These are phyloP conservation scores for Ustilago xerochloae DNA, from an alignment of 1,284 basidiomycete species.

Conservation along the genomic window DNA sequence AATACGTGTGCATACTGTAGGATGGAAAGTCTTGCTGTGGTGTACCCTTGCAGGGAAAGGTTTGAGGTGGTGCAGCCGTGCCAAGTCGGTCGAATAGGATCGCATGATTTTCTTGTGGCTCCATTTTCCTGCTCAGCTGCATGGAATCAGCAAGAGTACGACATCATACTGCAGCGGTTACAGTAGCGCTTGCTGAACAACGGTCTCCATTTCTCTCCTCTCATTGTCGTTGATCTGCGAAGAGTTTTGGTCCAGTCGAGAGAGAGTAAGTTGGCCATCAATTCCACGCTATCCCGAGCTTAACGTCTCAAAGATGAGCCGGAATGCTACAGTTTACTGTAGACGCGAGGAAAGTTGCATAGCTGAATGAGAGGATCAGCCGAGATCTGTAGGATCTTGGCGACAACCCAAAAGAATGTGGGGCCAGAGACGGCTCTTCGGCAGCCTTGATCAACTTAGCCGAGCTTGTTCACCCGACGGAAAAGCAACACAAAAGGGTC, in stretches of 20 bases:
- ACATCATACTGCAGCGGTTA: conserved; percentile 8
- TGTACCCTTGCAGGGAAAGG: background rate
- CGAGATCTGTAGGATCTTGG: background rate
- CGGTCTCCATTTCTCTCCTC: too few species aligned
- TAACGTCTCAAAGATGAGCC: too few species aligned
- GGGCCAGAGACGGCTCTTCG: background rate
- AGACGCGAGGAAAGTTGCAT: too few species aligned
- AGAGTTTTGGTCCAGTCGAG: too few species aligned
- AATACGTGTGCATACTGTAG: background rate
- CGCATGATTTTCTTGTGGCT: conserved; percentile 7
- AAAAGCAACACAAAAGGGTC: background rate
- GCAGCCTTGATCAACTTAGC: background rate
- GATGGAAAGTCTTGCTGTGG: background rate
- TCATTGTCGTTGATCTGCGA: too few species aligned
- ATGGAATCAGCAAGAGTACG: background rate
- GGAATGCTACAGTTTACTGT: too few species aligned
- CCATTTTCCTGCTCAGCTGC: background rate
- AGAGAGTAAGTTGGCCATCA: background rate
- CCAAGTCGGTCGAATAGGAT: conserved; percentile 2
- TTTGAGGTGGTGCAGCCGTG: too few species aligned
- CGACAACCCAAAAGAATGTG: background rate
- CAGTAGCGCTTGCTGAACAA: too few species aligned
- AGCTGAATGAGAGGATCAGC: background rate
- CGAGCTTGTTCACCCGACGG: background rate
- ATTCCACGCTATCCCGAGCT: too few species aligned